Percentiles rank a stretch among this genome's conserved stretches.
These are phyloP conservation scores for Cajanus cajan DNA, from an alignment of 306 rosid species.

Conservation along the genomic window DNA sequence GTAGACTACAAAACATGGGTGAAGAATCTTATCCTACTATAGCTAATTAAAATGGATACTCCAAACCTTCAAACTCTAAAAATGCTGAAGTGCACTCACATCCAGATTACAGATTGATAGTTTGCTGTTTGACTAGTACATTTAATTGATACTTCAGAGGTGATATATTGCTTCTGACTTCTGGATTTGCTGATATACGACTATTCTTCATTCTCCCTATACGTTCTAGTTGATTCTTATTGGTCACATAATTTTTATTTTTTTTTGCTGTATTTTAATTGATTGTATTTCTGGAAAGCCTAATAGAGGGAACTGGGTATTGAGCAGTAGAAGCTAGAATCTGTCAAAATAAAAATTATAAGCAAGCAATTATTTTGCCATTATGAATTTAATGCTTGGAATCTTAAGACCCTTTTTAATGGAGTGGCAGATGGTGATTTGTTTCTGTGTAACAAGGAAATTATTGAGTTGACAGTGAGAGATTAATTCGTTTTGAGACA, in stretches of 20 bases:
- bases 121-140: neutral
- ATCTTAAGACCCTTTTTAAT: no score
- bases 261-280: neutral
- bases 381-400: neutral
- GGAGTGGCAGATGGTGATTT: no score
- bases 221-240: neutral
- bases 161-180: neutral
- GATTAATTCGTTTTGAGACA: no score
- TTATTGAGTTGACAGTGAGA: no score
- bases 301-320: neutral
- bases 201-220: neutral
- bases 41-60: neutral
- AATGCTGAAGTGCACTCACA: neutral
- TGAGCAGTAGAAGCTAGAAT: neutral
- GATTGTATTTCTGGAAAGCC: neutral
- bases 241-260: neutral
- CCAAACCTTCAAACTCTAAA: neutral
- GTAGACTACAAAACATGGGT: neutral
- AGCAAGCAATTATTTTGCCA: neutral
- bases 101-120: neutral
- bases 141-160: neutral
- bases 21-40: neutral
- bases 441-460: no score
- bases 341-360: no score
- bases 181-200: neutral